phyloP scores from a whole-genome alignment of 768 basidiomycete genomes.

The Mycena sanguinolenta region DNA sequence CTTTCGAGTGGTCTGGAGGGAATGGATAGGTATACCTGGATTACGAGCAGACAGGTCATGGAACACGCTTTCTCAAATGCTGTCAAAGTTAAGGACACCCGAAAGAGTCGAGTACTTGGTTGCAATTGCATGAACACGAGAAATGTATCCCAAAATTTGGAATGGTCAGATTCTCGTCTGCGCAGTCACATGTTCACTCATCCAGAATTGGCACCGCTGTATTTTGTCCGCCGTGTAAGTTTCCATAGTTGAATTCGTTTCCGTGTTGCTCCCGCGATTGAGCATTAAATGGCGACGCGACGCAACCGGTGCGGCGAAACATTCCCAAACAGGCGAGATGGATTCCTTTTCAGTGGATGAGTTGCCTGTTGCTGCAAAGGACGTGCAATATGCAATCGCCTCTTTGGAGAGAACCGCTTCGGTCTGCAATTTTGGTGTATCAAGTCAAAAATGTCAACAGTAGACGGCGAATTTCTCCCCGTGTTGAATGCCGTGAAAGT shows the following conservation, averaged over 20 bases:
- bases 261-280: slow-evolving; percentile 42
- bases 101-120: too few relatives aligned
- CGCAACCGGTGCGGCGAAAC: slow-evolving; percentile 33
- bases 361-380: slow-evolving; percentile 50
- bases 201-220: slow-evolving; percentile 57
- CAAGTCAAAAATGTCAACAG: background rate
- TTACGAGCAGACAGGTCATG: too few relatives aligned
- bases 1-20: too few relatives aligned
- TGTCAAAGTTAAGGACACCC: too few relatives aligned
- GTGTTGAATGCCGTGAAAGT: slow-evolving; percentile 54
- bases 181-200: slow-evolving; percentile 50
- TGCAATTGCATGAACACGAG: too few relatives aligned
- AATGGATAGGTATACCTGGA: too few relatives aligned
- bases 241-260: slow-evolving; percentile 47
- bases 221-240: slow-evolving; percentile 46
- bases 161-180: slow-evolving; percentile 44
- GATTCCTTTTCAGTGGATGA: slow-evolving; percentile 42
- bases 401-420: slow-evolving; percentile 53
- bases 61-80: too few relatives aligned
- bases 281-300: slow-evolving; percentile 42
- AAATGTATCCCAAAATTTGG: too few relatives aligned
- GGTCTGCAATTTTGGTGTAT: slow-evolving; percentile 44
- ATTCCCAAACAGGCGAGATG: slow-evolving; percentile 44
- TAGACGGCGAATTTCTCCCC: slow-evolving; percentile 37
- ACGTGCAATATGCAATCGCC: slow-evolving; percentile 61